Base-by-base conservation (phyloP, 768 basidiomycete species). In the Pulveroboletus sp. region DNA sequence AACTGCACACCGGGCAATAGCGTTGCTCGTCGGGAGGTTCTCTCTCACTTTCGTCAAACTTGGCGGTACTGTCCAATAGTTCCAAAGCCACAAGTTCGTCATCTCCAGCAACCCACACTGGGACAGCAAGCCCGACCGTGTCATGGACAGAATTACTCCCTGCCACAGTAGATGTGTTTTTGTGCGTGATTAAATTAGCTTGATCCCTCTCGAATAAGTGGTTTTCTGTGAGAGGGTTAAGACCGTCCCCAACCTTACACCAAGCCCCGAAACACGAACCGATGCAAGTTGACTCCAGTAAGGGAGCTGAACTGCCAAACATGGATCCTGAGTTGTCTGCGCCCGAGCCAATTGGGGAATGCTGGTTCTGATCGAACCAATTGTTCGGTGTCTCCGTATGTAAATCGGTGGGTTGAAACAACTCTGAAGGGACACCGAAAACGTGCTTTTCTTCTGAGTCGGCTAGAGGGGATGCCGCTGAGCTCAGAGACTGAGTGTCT, bases 31-130 rank as follows among this genome's bases (percentile, higher is more conserved):
- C 39, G 2, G 32, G 47, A 33, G 8, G 37, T 26, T 38, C 48
- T 8, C 15, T 47, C 54, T 74, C 58, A 17, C 49, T 60, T 10
- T 67, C 56, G 21, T 66, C 64, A 5, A 61, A 55, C 24, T 60
- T 57, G 8, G 21, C 2, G 8, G 4, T 30, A 33, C 61, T 58
- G 17, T 68, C 69, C 11, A 59, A 60, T 9, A 55, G 59, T 12
- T 69, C 67, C 47, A 69, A 60, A 17, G 66, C 57, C 50, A 64
- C 67, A 7, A 76, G 64, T 64, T 85, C 90, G 55, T 92, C 90
- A 57, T 91, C 89, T 10, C 80, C 86, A 58, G 72, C 81, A 38
- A 73, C 79, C 88, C 89, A 90, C 7, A 82, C 81, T 30, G 77
- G 76, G 15, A 71, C 72, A 24, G 62, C 35, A 48, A 67, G 66